Evolutionary conservation across 805 yeast genomes (phyloP).

Genomic region (Soucietia sequanensis): DNA sequence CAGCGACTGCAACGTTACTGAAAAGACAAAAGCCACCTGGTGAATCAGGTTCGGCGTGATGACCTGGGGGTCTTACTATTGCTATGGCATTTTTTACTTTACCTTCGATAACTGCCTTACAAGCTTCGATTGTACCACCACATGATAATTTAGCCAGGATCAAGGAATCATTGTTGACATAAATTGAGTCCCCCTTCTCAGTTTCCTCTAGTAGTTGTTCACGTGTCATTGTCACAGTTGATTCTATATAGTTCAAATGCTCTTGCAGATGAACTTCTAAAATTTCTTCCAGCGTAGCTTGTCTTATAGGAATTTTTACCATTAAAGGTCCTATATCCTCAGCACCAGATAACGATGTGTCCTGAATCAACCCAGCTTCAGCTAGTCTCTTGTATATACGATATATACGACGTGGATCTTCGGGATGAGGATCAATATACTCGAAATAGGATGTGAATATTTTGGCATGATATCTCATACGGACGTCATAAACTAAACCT

Average conservation of each 20-base stretch:
- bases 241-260: constrained; percentile 72
- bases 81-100: constrained; percentile 89
- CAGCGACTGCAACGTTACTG: constrained; percentile 96
- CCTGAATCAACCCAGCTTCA: constrained; percentile 86
- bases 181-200: constrained; percentile 90
- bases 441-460: constrained; percentile 89
- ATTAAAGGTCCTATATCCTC: constrained; percentile 82
- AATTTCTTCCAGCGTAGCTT: constrained; percentile 84
- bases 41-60: constrained; percentile 96
- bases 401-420: constrained; percentile 95
- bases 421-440: constrained; percentile 98
- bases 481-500: constrained; percentile 91
- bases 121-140: constrained; percentile 97
- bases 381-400: constrained; percentile 91
- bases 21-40: constrained; percentile 98
- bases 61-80: constrained; percentile 98
- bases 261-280: constrained; percentile 79
- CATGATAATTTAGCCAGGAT: constrained; percentile 88
- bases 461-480: constrained; percentile 97
- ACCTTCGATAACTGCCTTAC: constrained; percentile 92
- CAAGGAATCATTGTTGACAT: constrained; percentile 87
- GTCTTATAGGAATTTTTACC: constrained; percentile 87
- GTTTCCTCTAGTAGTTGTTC: constrained; percentile 79
- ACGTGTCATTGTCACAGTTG: constrained; percentile 74
- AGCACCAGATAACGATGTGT: constrained; percentile 68